Base-by-base conservation (phyloP, 2,329 filamentous ascomycete genomes). In the Trichophyton simii region DNA sequence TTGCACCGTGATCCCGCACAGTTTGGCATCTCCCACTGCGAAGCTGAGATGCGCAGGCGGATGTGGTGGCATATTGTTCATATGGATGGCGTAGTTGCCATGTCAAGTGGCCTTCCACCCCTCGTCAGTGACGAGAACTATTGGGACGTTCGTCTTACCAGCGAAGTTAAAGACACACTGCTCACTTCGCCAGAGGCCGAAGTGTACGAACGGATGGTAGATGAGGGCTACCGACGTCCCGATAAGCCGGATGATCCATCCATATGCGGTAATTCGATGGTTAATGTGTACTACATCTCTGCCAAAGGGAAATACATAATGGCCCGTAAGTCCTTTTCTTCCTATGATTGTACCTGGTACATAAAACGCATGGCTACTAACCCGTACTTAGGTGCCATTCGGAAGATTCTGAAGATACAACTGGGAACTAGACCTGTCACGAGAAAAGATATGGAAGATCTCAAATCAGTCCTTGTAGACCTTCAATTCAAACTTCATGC, bases 61-160 rank as follows among this genome's bases (percentile, higher is more conserved):
- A 68, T 79, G 58, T 79, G 77, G 77, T 79, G 76, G 76, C 77
- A 78, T 63, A 77, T 79, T 41, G 73, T 78, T 28, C 75, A 79
- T 52, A 77, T 78, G 69, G 76, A 78, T 63, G 70, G 76, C n/a
- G 72, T 78, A 9, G 74, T 79, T n/a, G 75, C 77, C 1, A 77
- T 79, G 70, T 77, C 77, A 3, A 78, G 76, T 57, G 78, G 78
- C 1, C 68, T 79, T 11, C 77, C 77, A 5, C 77, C 77, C 7
- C 67, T 78, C 25, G 74, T 79, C 13, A 73, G 73, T 41, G 76
- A 78, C 42, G 77, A 79, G 60, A 74, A 74, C 57, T 78, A 76
- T 44, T 79, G 76, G 72, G 77, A 80, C 65, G 77, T 79, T 1
- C 70, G 73, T 7, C 72, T 76, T 60, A 73, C 75, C 3, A 78